A percentile compares a stretch with the other conserved stretches of the same genome.
Conservation (phyloP, 768 basidiomycete genomes). For the Pholiota microspora region DNA sequence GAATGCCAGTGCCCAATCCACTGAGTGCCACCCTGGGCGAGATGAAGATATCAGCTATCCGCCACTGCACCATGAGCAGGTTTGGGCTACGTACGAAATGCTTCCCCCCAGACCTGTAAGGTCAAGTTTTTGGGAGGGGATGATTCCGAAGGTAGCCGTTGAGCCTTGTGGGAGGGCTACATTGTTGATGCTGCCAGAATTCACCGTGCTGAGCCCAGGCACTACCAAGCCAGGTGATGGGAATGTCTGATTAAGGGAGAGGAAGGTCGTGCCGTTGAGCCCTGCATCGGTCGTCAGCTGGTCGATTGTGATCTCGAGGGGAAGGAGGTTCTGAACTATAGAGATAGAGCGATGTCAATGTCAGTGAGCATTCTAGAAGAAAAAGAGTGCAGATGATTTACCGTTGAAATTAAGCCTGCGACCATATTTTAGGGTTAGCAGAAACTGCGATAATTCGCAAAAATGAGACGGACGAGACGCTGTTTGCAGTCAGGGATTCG, state of each 20-base stretch:
- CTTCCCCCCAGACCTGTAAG: not conserved
- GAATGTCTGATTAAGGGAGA: not conserved
- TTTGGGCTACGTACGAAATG: not conserved
- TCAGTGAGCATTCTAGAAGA: not conserved
- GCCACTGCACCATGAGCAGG: too few species aligned
- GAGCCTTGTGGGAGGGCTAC: not conserved
- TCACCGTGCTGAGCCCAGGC: not conserved
- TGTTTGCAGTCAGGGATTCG: not conserved
- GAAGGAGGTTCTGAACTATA: not conserved
- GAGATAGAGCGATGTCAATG: too few species aligned
- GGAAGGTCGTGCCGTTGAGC: not conserved
- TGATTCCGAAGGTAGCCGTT: not conserved
- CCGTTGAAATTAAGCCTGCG: not conserved
- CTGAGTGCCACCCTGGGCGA: slow-evolving; percentile 17
- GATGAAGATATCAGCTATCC: too few species aligned
- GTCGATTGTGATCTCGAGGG: not conserved
- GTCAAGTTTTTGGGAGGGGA: not conserved
- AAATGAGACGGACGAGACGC: not conserved
- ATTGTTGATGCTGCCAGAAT: not conserved
- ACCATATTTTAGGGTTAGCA: not conserved
- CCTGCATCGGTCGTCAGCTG: not conserved
- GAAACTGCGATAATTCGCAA: not conserved
- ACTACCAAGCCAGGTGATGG: not conserved
- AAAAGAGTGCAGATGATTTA: not conserved
- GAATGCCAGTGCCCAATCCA: slow-evolving; percentile 30